A percentile compares a stretch with the other conserved stretches of the same genome.
Conservation (phyloP, 805 yeast genomes). For the Limtongozyma cylindracea region DNA sequence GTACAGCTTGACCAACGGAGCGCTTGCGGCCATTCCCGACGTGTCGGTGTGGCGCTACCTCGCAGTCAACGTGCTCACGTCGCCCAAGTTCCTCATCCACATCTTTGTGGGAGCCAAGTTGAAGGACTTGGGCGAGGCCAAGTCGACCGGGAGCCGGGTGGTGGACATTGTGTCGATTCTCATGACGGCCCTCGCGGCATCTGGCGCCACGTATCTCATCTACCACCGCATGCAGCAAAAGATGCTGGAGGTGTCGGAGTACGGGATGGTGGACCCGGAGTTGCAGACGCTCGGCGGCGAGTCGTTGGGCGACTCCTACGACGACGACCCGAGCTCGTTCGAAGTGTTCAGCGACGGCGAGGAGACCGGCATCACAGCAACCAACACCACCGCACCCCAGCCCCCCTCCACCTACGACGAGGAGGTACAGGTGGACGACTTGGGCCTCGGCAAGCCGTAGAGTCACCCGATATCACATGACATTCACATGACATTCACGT, state of each 20-base stretch:
- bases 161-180: constrained; percentile 37
- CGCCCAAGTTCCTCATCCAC: constrained; percentile 64
- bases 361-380: too few species aligned
- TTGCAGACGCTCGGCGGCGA: too few species aligned
- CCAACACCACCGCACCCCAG: too few species aligned
- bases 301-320: not conserved
- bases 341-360: not conserved
- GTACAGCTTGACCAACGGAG: constrained; percentile 80
- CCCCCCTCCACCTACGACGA: too few species aligned
- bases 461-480: too few species aligned
- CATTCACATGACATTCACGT: too few species aligned
- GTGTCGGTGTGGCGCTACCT: constrained; percentile 34
- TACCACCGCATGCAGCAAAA: constrained; percentile 25
- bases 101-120: constrained; percentile 58
- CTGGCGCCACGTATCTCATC: constrained; percentile 37
- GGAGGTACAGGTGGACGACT: too few species aligned
- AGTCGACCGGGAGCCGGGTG: too few species aligned
- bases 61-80: constrained; percentile 45
- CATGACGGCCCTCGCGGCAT: constrained; percentile 26
- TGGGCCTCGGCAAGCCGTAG: too few species aligned
- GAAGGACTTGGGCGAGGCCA: constrained; percentile 36
- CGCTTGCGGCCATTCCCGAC: constrained; percentile 70
- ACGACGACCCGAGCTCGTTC: not conserved
- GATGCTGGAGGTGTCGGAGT: constrained; percentile 3
- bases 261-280: too few species aligned